Evolutionary conservation across 176 grass and related monocot genomes (phyloP).

Genomic region (Aechmea fasciata): DNA sequence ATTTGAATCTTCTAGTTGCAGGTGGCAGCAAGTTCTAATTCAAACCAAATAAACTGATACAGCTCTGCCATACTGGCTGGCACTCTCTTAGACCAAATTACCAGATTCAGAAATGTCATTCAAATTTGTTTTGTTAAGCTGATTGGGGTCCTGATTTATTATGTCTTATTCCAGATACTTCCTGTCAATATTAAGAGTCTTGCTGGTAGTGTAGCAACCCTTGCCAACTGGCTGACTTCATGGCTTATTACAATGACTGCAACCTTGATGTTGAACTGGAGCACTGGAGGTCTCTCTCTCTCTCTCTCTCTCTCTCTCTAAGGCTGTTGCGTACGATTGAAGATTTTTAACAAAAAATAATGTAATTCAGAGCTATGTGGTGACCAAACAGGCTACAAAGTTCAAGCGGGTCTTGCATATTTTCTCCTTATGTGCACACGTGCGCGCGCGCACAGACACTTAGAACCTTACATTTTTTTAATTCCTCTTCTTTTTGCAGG

Average conservation of each 20-base stretch:
- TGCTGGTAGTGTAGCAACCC: constrained; percentile 64
- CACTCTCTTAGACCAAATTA: not conserved
- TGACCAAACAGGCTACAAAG: too few species aligned
- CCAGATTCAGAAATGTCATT: not conserved
- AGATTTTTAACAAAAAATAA: too few species aligned
- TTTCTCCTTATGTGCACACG: not conserved
- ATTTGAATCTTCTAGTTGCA: not conserved
- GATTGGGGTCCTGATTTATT: not conserved
- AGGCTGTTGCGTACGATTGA: too few species aligned
- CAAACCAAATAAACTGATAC: not conserved
- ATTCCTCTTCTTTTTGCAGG: constrained; percentile 11
- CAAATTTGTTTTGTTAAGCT: not conserved
- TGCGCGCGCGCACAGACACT: not conserved
- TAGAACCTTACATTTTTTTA: not conserved
- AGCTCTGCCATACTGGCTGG: not conserved
- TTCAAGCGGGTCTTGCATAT: too few species aligned
- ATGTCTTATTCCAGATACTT: constrained; percentile 32
- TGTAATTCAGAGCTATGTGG: too few species aligned
- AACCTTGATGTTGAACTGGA: constrained; percentile 71
- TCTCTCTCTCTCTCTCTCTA: not conserved
- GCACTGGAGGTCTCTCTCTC: constrained; percentile 44
- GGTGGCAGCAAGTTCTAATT: not conserved
- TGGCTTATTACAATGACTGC: constrained; percentile 74
- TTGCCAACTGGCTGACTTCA: constrained; percentile 80
- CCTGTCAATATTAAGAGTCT: constrained; percentile 78